Conservation (phyloP, 2,329 filamentous ascomycete species). For the Colletotrichum costaricense region DNA sequence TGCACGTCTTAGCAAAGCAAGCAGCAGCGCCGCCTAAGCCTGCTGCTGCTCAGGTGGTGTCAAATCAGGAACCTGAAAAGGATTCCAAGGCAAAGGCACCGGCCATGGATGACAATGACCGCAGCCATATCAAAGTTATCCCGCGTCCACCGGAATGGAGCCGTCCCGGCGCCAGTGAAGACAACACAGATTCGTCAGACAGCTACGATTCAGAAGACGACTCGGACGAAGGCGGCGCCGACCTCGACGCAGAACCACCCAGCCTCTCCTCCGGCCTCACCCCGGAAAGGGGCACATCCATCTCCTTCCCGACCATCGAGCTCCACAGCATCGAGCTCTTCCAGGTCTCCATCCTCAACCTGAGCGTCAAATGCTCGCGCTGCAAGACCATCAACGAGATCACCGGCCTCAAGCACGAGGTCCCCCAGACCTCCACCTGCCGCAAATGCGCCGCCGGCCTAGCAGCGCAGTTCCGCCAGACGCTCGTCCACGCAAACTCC, state of each 20-base stretch:
- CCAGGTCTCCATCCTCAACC: constrained; percentile 72
- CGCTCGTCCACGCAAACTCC: constrained; percentile 79
- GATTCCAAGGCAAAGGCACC: constrained; percentile 39
- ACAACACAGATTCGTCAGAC: constrained; percentile 53
- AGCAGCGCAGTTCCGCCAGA: constrained; percentile 68
- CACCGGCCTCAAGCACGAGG: constrained; percentile 69
- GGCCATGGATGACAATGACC: constrained; percentile 53
- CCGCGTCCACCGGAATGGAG: constrained; percentile 83
- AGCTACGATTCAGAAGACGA: constrained; percentile 62
- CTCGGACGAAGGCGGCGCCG: constrained; percentile 57
- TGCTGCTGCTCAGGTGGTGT: constrained; percentile 35
- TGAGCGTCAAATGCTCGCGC: constrained; percentile 81
- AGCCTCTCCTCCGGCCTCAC: constrained; percentile 49
- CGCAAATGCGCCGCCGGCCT: constrained; percentile 68
- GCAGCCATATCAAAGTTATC: constrained; percentile 77
- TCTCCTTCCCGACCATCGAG: constrained; percentile 83
- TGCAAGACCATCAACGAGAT: constrained; percentile 82
- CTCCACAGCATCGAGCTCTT: constrained; percentile 82
- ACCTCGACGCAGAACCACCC: constrained; percentile 46
- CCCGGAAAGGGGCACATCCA: constrained; percentile 76
- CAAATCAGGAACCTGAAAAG: constrained; percentile 19
- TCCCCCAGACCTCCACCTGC: constrained; percentile 64
- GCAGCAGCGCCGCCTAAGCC: constrained; percentile 43
- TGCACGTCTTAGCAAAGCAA: constrained; percentile 74
- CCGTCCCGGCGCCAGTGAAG: constrained; percentile 61